Base-by-base conservation (phyloP, 73 alveolate genomes). In the Tetrahymena thermophila region DNA sequence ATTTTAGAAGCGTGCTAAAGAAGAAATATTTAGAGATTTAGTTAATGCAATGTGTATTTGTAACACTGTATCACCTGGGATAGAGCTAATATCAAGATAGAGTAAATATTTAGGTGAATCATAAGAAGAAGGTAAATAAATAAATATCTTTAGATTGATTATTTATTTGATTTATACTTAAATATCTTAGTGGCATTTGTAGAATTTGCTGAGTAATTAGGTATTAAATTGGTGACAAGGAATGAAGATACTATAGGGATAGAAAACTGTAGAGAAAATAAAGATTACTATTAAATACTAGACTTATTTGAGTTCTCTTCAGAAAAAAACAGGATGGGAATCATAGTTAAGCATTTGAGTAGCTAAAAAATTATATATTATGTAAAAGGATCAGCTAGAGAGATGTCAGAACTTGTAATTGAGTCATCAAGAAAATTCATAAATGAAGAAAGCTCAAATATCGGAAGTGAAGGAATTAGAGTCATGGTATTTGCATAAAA, bases 241-340 rank as follows among this genome's bases (percentile, higher is more conserved):
- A 96, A 96, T 38, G 96, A 97, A 94, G 93, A 97, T n/a, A 57
- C 94, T n/a, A 97, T 98, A 43, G 93, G 93, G 23, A 96, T 98
- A 1, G 34, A 94, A 37, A 95, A 98, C 83, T 85, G 95, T 55
- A 94, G 94, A 37, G 93, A 93, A 37, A 35, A 55, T 34, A 94
- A 43, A 21, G 98, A 94, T 38, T 96, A 96, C 56, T 95, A 95
- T 97, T 94, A 94, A 93, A 96, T 98, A 35, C 96, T 98, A 25
- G 98, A 97, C 43, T 96, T 94, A 93, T 98, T 99, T 95, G 99
- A 99, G 19, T 99, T 99, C 95, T 96, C 99, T 38, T 96, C 99
- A 84, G 99, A 98, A 57, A 96, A 98, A 40, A 99, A 99, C 85
- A 97, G 99, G 95, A 99, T 99, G 99, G 99, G 99, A 37, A 98